A percentile compares a stretch with the other conserved stretches of the same genome.
These are phyloP conservation scores for Pseudocercospora fuligena DNA, from an alignment of 2,329 filamentous ascomycete species.

Conservation along the genomic window DNA sequence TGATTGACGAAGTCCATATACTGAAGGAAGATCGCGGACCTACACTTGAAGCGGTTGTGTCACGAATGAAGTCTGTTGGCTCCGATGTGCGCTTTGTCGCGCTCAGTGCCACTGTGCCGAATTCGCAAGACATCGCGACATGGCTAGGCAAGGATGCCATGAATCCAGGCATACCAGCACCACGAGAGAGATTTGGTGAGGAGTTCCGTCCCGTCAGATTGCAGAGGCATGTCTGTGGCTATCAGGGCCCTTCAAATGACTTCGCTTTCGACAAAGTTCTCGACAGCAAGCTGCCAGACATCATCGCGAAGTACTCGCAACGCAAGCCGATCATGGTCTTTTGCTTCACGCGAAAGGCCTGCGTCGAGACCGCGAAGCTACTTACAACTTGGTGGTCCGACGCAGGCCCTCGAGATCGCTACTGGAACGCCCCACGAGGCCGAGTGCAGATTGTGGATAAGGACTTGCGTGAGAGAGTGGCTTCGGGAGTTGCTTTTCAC, in stretches of 20 bases:
- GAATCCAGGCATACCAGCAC: conserved; percentile 66
- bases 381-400: conserved; percentile 69
- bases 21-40: conserved; percentile 79
- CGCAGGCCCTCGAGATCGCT: conserved; percentile 56
- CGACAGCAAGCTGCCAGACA: conserved; percentile 65
- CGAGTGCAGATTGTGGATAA: conserved; percentile 59
- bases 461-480: conserved; percentile 53
- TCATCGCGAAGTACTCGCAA: conserved; percentile 70
- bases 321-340: conserved; percentile 83
- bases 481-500: conserved; percentile 75
- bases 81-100: conserved; percentile 79
- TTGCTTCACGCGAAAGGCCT: conserved; percentile 76
- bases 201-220: conserved; percentile 79
- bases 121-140: conserved; percentile 76
- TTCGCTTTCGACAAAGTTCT: conserved; percentile 76
- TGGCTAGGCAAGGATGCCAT: conserved; percentile 74
- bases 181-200: conserved; percentile 73
- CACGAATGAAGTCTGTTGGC: conserved; percentile 82
- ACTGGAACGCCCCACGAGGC: conserved; percentile 66
- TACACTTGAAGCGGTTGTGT: conserved; percentile 81
- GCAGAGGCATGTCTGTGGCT: conserved; percentile 77
- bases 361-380: conserved; percentile 68
- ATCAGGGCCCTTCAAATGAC: conserved; percentile 65
- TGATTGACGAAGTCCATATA: conserved; percentile 89
- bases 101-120: conserved; percentile 82